These are phyloP conservation scores for Cladorrhinum sp. DNA, from an alignment of 2,329 filamentous ascomycete genomes.

Conservation along the genomic window DNA sequence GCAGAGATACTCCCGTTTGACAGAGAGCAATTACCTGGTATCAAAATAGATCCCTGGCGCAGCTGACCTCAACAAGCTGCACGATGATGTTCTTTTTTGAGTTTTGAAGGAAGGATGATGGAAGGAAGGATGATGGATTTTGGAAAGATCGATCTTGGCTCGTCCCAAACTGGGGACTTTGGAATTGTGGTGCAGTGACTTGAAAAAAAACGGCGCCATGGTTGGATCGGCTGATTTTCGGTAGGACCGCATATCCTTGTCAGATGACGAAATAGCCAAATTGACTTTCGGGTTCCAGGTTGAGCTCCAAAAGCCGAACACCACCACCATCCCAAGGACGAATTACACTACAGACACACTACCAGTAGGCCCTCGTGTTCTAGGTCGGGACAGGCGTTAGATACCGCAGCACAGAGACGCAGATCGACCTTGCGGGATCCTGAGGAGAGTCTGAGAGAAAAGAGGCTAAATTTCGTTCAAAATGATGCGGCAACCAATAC, in stretches of 20 bases:
- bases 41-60: not conserved
- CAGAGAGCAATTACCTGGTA: too few relatives aligned
- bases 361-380: not conserved
- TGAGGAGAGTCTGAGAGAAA: not conserved
- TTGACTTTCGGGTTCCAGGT: not conserved
- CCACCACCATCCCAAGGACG: not conserved
- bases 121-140: not conserved
- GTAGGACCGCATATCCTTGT: not conserved
- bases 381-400: not conserved
- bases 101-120: too few relatives aligned
- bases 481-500: constrained; percentile 33
- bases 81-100: too few relatives aligned
- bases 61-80: too few relatives aligned
- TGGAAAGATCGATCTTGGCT: not conserved
- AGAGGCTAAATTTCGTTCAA: too few relatives aligned
- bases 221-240: not conserved
- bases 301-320: not conserved
- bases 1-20: too few relatives aligned
- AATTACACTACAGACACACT: not conserved
- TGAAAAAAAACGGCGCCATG: not conserved
- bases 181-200: not conserved
- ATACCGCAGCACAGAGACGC: not conserved
- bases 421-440: not conserved
- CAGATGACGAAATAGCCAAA: not conserved
- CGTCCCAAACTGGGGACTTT: not conserved